Percentiles rank a stretch among this genome's conserved stretches.
Conservation (phyloP, 176 grass and related monocot genomes). For the Zea mays region Zm-B73-REFERENCE-NAM-5.0 NC_050101.1:131456501-131457000, state of each 20-base stretch:
- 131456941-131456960: conserved; percentile 78
- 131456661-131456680: conserved; percentile 13
- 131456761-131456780: conserved; percentile 25
- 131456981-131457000: conserved; percentile 51
- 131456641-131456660: conserved; percentile 56
- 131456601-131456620: conserved; percentile 88
- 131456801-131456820: conserved; percentile 92
- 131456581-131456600: conserved; percentile 84
- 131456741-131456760: conserved; percentile 23
- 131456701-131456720: conserved; percentile 10
- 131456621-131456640: conserved; percentile 96
- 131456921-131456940: conserved; percentile 92
- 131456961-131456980: conserved; percentile 71
- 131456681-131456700: conserved; percentile 8
- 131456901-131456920: conserved; percentile 94
- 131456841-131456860: conserved; percentile 88
- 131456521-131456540: conserved; percentile 41
- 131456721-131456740: conserved; percentile 17
- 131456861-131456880: conserved; percentile 86
- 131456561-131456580: conserved; percentile 61
- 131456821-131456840: conserved; percentile 79
- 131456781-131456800: conserved; percentile 44
- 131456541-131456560: conserved; percentile 51
- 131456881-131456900: conserved; percentile 81
- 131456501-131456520: conserved; percentile 70